Base-by-base conservation (phyloP, 2,329 filamentous ascomycete genomes). In the Venturiaceae sp. region DNA sequence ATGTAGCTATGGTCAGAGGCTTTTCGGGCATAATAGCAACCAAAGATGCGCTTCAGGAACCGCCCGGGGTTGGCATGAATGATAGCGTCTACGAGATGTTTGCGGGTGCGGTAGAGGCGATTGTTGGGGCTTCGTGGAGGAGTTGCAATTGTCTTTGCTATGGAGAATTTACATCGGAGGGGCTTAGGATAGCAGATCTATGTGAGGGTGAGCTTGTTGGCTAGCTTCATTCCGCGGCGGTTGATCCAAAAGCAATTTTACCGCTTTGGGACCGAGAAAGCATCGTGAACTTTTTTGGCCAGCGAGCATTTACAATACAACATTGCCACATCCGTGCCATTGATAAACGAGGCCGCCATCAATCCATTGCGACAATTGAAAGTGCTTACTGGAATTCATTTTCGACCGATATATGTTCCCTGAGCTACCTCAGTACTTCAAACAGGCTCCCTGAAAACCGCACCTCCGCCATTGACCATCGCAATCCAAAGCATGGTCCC, bases 1-100 rank as follows among this genome's bases (percentile, higher is more conserved):
- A 99, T 47, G 90, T 90, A 66, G 90, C 90, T 66, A 94, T 87
- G 7, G 87, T 91, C 60, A 90, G 80, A 58, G 85, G 85, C 77
- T 53, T 39, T 34, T 87, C 91, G 67, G 87, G 88, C 89, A 94
- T 92, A 65, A 28, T 52, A n/a, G n/a, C 60, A 41, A 37, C 68
- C 63, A 60, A 58, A 50, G 36, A n/a, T n/a, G 33, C 39, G 60
- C 57, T 47, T 52, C 5, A 39, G 50, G 39, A 41, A 44, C 28
- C 41, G 53, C 59, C 55, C 58, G 37, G 39, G 36, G 14, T 23
- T 39, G 39, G 44, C 39, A 44, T 32, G 39, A 16, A 50, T n/a
- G n/a, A n/a, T n/a, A n/a, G n/a, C n/a, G n/a, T n/a, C n/a, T n/a
- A n/a, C n/a, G n/a, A n/a, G n/a, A n/a, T n/a, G 37, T 37, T 58